Evolutionary conservation across 176 grass and related monocot species (phyloP).

Genomic region (bread wheat (Triticum aestivum)): DNA sequence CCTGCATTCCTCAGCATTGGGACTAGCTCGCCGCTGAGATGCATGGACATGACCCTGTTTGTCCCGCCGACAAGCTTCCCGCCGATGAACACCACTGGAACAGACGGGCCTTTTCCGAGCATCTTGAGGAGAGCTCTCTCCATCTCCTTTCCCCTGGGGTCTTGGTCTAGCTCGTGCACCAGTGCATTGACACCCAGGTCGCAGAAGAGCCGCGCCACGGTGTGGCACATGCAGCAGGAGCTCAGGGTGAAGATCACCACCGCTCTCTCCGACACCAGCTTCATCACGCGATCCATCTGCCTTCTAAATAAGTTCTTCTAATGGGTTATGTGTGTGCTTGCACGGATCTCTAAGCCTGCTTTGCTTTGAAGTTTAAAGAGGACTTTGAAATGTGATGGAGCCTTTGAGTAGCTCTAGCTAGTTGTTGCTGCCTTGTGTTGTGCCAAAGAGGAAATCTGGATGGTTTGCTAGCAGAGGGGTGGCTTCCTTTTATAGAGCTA

Average conservation of each 20-base stretch:
- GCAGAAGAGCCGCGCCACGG: constrained; percentile 51
- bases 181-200: constrained; percentile 55
- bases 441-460: background rate
- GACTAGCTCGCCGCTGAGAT: constrained; percentile 46
- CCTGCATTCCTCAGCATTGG: constrained; percentile 50
- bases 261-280: constrained; percentile 53
- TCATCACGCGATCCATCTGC: constrained; percentile 59
- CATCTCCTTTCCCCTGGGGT: constrained; percentile 56
- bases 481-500: constrained; percentile 32
- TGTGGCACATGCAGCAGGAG: constrained; percentile 84
- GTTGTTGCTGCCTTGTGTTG: background rate
- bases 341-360: background rate
- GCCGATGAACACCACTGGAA: constrained; percentile 57
- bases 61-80: constrained; percentile 56
- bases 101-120: constrained; percentile 24
- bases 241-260: constrained; percentile 85
- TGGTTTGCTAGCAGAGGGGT: constrained; percentile 1
- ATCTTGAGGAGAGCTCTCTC: constrained; percentile 52
- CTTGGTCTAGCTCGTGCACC: constrained; percentile 55
- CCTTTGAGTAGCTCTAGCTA: background rate
- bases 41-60: constrained; percentile 56
- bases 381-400: background rate
- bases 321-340: background rate
- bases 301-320: background rate
- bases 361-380: background rate